These are phyloP conservation scores for Saccharomyces hybrid DNA, from an alignment of 1,139 yeast genomes.

Conservation along the genomic window DNA sequence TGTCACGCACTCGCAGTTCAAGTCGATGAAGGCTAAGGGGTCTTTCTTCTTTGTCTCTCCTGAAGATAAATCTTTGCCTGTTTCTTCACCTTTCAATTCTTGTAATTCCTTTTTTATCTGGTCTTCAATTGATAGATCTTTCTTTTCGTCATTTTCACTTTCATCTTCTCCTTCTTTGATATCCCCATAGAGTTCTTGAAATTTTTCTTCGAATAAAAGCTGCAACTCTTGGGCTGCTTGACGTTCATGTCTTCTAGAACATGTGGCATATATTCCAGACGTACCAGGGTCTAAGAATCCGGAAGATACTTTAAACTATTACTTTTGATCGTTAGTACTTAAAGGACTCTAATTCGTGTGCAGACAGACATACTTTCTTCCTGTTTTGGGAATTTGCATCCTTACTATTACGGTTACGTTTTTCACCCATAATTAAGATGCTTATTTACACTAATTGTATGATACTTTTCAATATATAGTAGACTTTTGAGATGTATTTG, in stretches of 20 bases:
- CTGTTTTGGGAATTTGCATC: not conserved
- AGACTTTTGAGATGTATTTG: not conserved
- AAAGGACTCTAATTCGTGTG: not conserved
- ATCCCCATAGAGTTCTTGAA: conserved; percentile 45
- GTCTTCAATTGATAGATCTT: conserved; percentile 60
- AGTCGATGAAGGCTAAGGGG: conserved; percentile 53
- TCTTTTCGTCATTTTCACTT: conserved; percentile 32
- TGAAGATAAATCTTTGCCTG: conserved; percentile 20
- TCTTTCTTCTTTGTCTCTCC: conserved; percentile 35
- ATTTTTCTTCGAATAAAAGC: conserved; percentile 51
- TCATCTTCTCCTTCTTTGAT: conserved; percentile 30
- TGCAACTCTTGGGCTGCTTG: conserved; percentile 69
- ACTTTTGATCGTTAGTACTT: not conserved
- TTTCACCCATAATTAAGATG: not conserved
- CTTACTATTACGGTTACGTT: not conserved
- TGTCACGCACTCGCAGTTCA: conserved; percentile 78
- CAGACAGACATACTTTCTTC: not conserved
- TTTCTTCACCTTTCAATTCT: conserved; percentile 39
- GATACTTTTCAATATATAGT: not conserved
- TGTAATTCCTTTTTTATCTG: conserved; percentile 62
- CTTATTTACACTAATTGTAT: not conserved
- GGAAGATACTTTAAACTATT: conserved; percentile 22
- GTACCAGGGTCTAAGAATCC: conserved; percentile 60
- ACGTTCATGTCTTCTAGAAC: conserved; percentile 69
- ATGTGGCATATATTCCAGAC: conserved; percentile 78